phyloP scores from a whole-genome alignment of 202 grass and related monocot species.

The Panicum hallii region DNA sequence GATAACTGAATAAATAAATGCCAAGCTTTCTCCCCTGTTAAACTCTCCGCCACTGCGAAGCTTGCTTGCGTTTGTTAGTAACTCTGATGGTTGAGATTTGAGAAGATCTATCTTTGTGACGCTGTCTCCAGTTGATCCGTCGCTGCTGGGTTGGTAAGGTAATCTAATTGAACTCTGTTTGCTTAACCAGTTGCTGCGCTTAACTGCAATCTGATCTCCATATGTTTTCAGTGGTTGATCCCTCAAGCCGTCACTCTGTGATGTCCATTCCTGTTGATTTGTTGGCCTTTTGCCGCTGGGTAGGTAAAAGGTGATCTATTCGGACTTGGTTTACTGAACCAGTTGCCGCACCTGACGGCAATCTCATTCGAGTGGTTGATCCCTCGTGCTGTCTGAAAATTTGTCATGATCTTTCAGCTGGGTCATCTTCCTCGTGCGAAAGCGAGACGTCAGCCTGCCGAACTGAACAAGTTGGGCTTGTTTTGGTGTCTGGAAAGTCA shows the following conservation, averaged over 20 bases:
- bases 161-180: neutral
- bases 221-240: neutral
- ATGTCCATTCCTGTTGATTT: neutral
- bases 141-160: neutral
- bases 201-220: neutral
- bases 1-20: conserved; percentile 37
- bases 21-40: conserved; percentile 15
- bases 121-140: neutral
- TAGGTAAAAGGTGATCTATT: neutral
- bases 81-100: neutral
- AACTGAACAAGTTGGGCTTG: neutral
- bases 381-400: neutral
- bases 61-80: too few relatives aligned
- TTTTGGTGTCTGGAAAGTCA: neutral
- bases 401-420: neutral
- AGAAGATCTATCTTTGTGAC: neutral
- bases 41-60: neutral
- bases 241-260: neutral
- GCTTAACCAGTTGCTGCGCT: neutral
- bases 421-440: neutral
- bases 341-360: neutral
- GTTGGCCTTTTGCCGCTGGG: too few relatives aligned
- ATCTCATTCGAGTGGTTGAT: neutral
- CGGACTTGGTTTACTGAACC: neutral
- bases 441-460: neutral